A percentile compares a stretch with the other conserved stretches of the same genome.
These are phyloP conservation scores for Populus hybrid DNA, from an alignment of 441 rosid genomes.

Conservation along the genomic window DNA sequence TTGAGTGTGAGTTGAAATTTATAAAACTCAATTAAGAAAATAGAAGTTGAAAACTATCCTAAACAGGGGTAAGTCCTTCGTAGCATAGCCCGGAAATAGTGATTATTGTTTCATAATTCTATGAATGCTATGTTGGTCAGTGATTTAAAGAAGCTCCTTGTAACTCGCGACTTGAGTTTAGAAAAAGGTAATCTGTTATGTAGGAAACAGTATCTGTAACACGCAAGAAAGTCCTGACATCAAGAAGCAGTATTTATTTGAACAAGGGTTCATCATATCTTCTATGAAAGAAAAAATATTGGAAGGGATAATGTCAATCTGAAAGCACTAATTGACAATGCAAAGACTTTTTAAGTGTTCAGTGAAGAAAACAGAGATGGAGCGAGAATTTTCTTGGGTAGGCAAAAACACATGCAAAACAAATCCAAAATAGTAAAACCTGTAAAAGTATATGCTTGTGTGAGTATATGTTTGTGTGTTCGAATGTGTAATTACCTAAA, in stretches of 20 bases:
- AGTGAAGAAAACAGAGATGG: background rate
- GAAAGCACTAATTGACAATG: background rate
- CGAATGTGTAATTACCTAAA: background rate
- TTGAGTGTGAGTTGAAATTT: too few species aligned
- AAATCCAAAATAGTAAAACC: background rate
- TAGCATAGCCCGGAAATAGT: background rate
- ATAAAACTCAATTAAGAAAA: background rate
- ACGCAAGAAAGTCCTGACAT: background rate
- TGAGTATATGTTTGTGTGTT: background rate
- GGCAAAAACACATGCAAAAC: background rate
- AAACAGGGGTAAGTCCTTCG: background rate
- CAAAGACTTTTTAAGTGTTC: background rate
- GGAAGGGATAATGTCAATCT: background rate
- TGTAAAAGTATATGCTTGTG: background rate
- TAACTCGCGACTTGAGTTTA: background rate
- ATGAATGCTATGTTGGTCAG: background rate
- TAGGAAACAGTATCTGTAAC: background rate
- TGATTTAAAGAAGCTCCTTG: background rate
- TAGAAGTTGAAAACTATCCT: background rate
- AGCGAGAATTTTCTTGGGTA: background rate
- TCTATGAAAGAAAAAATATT: background rate
- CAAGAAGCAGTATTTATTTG: background rate
- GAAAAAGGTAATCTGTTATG: background rate
- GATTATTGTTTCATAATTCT: background rate
- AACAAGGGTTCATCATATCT: background rate